A percentile compares a stretch with the other conserved stretches of the same genome.
Evolutionary conservation across 768 basidiomycete species (phyloP).

Genomic region (Kwoniella shandongensis): DNA sequence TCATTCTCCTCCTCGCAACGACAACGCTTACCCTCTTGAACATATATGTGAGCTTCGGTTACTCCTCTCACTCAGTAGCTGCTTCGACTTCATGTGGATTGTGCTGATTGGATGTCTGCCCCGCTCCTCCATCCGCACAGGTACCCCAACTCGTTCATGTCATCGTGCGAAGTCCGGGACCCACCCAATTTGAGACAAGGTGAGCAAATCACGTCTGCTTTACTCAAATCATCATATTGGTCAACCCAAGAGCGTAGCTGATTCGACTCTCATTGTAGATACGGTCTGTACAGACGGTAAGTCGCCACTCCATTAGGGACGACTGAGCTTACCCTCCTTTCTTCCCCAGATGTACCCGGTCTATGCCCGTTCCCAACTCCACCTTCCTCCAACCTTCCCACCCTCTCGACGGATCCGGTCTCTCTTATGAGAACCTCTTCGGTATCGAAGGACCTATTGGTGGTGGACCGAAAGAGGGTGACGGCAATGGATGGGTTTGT

Average conservation of each 20-base stretch:
- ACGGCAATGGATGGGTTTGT: conserved; percentile 43
- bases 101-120: conserved; percentile 12
- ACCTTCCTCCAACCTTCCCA: conserved; percentile 40
- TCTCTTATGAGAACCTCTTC: no score
- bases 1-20: conserved; percentile 43
- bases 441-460: conserved; percentile 13
- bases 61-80: no score
- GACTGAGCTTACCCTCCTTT: conserved; percentile 7
- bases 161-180: conserved; percentile 37
- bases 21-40: conserved; percentile 47
- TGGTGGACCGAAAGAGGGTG: conserved; percentile 23
- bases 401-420: conserved; percentile 16
- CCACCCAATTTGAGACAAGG: conserved; percentile 48
- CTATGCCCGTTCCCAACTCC: conserved; percentile 30
- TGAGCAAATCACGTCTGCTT: conserved; percentile 20
- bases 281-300: conserved; percentile 49
- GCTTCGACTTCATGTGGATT: no score
- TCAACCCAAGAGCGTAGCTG: no score
- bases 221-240: no score
- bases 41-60: conserved; percentile 38
- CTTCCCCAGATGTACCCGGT: conserved; percentile 41
- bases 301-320: neutral
- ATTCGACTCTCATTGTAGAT: no score
- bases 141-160: conserved; percentile 46
- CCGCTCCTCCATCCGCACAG: conserved; percentile 5